Evolutionary conservation across 768 basidiomycete species (phyloP), one percentile per base, ranked within the genome.

Genomic region (Rubroboletus satanas): DNA sequence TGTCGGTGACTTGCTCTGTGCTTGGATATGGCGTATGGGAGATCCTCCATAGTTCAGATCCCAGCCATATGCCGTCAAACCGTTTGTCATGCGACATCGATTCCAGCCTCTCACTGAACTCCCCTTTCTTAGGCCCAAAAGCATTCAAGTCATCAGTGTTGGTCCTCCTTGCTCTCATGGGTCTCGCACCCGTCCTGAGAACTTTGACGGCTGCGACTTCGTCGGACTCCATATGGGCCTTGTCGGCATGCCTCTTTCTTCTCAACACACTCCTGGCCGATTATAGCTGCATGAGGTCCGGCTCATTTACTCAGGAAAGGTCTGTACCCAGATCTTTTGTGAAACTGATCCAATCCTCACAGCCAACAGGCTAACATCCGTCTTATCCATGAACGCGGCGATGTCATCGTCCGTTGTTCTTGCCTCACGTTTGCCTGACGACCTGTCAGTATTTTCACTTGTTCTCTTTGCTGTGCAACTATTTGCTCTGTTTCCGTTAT

Each of bases 141-240:
- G 76, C 82, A 1, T 66, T 88, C 57, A 93, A 90, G 66, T 90
- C 91, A 4, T 87, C 88, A 7, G 78, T 98, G 42, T 77, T 98
- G 55, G 88, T 95, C 60, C 90, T 96, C 65, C 80, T 97, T 23
- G 83, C 90, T 7, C 79, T 99, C 56, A 84, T 97, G 76, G 87
- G 93, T 15, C 77, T 98, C 51, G 87, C 94, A 4, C 97, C 97
- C 14, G 89, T 98, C 10, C 76, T 98, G 52, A 83, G 87, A 65
- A 98, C 96, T 6, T 74, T 99, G 65, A 96, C 93, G 29, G 89
- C 91, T 37, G 92, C 95, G 26, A 98, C 95, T 5, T 97, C 96
- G 37, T 90, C 90, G 12, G 97, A 99, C 70, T 93, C 93, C 29
- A 95, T 98, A 60, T 98, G 93, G 93, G 94, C 96, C 7, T 73